phyloP scores from a whole-genome alignment of 495 filamentous ascomycete species.

The Pseudomonodictys pantanalensis region DNA sequence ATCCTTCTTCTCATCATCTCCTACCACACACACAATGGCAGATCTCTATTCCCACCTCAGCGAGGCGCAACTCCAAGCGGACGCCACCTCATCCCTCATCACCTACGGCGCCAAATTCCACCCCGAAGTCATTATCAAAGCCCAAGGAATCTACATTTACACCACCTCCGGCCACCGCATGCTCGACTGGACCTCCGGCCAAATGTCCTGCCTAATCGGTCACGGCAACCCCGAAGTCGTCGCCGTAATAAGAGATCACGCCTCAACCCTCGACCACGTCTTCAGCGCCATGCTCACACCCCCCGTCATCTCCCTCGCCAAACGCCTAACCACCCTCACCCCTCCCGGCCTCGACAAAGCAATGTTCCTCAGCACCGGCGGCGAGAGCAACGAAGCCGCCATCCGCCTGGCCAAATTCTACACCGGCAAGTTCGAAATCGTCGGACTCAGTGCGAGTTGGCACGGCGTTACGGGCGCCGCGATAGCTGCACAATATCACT shows the following conservation, averaged over 20 bases:
- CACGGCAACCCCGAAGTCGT: slow-evolving; percentile 58
- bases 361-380: slow-evolving; percentile 55
- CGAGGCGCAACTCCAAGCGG: slow-evolving; percentile 10
- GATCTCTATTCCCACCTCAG: no score
- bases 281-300: slow-evolving; percentile 54
- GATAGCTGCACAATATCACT: slow-evolving; percentile 47
- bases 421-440: slow-evolving; percentile 57
- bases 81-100: slow-evolving; percentile 16
- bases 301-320: slow-evolving; percentile 50
- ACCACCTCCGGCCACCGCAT: slow-evolving; percentile 39
- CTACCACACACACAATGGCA: background rate
- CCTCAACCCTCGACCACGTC: slow-evolving; percentile 52
- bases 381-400: slow-evolving; percentile 55
- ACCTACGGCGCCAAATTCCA: slow-evolving; percentile 39
- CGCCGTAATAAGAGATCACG: slow-evolving; percentile 45
- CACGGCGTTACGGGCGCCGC: slow-evolving; percentile 53
- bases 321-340: slow-evolving; percentile 46
- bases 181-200: slow-evolving; percentile 48
- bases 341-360: slow-evolving; percentile 51
- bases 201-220: slow-evolving; percentile 57
- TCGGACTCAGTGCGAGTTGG: slow-evolving; percentile 53
- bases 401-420: slow-evolving; percentile 57
- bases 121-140: slow-evolving; percentile 29
- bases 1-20: background rate
- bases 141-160: slow-evolving; percentile 27